Evolutionary conservation across 1,284 basidiomycete genomes (phyloP).

Genomic region (Ganoderma multipileum): DNA sequence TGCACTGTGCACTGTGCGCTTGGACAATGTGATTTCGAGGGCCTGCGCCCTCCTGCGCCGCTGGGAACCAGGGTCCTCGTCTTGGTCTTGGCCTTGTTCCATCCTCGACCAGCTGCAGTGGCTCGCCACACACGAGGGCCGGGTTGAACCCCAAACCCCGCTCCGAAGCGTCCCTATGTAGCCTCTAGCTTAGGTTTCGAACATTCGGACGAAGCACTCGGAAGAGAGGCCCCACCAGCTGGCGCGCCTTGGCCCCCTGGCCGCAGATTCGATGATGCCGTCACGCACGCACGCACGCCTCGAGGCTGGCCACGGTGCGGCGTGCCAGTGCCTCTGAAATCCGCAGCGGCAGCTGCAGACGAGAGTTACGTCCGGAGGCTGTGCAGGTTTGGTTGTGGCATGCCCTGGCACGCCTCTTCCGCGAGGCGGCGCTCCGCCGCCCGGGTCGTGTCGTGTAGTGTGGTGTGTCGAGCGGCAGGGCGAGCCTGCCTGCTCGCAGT

Average conservation of each 20-base stretch:
- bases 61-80: background rate
- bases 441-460: background rate
- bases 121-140: background rate
- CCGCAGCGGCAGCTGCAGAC: conserved; percentile 11
- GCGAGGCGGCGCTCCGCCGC: background rate
- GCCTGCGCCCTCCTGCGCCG: background rate
- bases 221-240: background rate
- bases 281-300: background rate
- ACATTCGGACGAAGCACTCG: background rate
- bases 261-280: background rate
- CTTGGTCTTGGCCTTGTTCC: background rate
- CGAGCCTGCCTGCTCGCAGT: background rate
- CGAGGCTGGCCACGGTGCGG: background rate
- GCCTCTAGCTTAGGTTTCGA: background rate
- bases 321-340: background rate
- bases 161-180: background rate
- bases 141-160: background rate
- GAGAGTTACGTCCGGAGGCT: conserved; percentile 31
- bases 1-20: background rate
- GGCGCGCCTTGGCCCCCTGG: background rate
- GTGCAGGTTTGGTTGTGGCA: conserved; percentile 12
- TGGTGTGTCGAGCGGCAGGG: background rate
- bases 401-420: conserved; percentile 3
- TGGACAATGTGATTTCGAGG: background rate
- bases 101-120: background rate